phyloP scores from a whole-genome alignment of 768 basidiomycete genomes.

The Mycena latifolia region DNA sequence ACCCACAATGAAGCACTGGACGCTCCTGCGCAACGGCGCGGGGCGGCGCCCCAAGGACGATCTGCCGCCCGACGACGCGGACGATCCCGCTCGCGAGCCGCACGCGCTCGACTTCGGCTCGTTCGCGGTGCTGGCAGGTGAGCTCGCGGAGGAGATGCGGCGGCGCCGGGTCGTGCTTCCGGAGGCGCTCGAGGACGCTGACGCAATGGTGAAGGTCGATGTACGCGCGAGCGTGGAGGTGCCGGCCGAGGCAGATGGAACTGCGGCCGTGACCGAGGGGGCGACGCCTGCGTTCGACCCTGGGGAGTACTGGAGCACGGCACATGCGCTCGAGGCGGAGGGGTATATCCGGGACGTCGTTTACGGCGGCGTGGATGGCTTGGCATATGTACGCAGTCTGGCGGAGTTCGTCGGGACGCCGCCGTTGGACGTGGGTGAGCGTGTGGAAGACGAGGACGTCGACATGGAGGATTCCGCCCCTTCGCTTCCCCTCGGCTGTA shows the following conservation, averaged over 20 bases:
- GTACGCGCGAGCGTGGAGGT: constrained; percentile 26
- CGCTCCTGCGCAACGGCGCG: constrained; percentile 63
- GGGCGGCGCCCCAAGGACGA: constrained; percentile 44
- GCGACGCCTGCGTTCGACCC: background rate
- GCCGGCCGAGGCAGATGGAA: constrained; percentile 26
- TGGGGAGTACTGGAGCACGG: constrained; percentile 62
- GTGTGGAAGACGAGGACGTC: constrained; percentile 21
- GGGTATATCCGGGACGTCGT: constrained; percentile 80
- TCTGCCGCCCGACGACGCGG: constrained; percentile 46
- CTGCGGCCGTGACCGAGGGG: constrained; percentile 35
- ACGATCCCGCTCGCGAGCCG: constrained; percentile 65
- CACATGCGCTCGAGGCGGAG: constrained; percentile 67
- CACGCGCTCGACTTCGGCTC: constrained; percentile 73
- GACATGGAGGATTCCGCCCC: constrained; percentile 30
- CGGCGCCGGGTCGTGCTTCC: constrained; percentile 41
- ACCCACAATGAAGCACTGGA: constrained; percentile 70
- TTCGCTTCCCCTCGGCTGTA: constrained; percentile 46
- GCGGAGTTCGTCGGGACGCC: constrained; percentile 73
- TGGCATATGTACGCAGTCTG: constrained; percentile 81
- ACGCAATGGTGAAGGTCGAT: constrained; percentile 6
- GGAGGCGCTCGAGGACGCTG: constrained; percentile 33
- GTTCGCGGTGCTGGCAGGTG: constrained; percentile 65
- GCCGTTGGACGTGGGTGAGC: constrained; percentile 23
- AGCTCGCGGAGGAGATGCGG: constrained; percentile 58
- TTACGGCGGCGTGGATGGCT: constrained; percentile 82